A percentile compares a stretch with the other conserved stretches of the same genome.
Conservation (phyloP, 306 rosid species). For the Fragaria nilgerrensis region DNA sequence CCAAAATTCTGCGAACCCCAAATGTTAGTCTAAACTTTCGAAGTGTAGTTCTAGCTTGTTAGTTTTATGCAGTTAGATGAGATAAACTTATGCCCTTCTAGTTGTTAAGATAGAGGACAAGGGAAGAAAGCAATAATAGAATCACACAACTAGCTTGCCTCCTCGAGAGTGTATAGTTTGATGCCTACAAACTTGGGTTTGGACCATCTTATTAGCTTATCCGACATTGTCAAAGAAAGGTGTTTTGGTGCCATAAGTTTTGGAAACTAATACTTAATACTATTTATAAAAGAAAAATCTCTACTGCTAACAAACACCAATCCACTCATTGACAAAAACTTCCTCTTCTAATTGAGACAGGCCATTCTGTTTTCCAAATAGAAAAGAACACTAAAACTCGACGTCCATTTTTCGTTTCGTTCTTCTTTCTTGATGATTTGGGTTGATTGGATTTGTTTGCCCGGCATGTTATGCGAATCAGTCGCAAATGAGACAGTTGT, state of each 20-base stretch:
- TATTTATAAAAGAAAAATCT: background rate
- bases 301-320: background rate
- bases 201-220: conserved; percentile 3
- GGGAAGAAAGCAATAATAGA: conserved; percentile 4
- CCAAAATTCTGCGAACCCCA: too few species aligned
- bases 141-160: conserved; percentile 20
- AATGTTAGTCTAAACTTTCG: background rate
- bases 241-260: background rate
- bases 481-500: background rate
- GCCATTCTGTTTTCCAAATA: background rate
- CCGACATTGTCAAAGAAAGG: conserved; percentile 22
- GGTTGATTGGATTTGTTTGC: background rate
- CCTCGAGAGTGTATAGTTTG: conserved; percentile 17
- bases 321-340: background rate
- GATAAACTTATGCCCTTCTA: background rate
- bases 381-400: background rate
- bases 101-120: background rate
- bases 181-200: conserved; percentile 5
- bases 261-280: background rate
- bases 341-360: background rate
- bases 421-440: background rate
- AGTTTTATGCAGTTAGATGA: background rate
- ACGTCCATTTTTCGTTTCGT: background rate
- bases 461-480: background rate
- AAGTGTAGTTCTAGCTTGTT: background rate